Evolutionary conservation across 208 protist species (phyloP).

Genomic region (Acanthamoeba divionensis): DNA sequence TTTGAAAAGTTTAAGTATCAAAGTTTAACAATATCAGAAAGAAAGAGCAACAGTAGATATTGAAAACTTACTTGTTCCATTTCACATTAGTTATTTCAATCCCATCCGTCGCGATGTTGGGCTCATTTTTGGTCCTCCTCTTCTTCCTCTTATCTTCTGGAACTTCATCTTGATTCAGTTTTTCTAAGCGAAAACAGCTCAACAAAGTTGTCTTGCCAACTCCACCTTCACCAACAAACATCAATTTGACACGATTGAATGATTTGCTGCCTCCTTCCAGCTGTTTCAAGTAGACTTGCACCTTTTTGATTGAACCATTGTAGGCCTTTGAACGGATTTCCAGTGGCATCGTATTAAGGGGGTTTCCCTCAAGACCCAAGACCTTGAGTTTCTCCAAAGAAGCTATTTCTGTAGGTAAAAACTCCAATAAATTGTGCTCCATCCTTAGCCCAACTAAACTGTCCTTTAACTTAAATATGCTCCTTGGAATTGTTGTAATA

Average conservation of each 20-base stretch:
- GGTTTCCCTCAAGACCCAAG: slow-evolving; percentile 28
- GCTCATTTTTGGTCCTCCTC: slow-evolving; percentile 2
- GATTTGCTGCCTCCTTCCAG: slow-evolving; percentile 29
- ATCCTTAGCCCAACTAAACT: not conserved
- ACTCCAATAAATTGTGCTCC: slow-evolving; percentile 14
- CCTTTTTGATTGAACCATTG: not conserved
- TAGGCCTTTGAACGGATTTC: not conserved
- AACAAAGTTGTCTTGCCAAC: slow-evolving; percentile 39
- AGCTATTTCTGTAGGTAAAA: slow-evolving; percentile 1
- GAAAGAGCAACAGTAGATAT: not conserved
- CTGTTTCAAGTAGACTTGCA: not conserved
- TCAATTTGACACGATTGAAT: slow-evolving; percentile 52
- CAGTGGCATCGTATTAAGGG: not conserved
- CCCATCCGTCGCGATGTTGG: slow-evolving; percentile 51
- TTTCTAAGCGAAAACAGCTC: not conserved
- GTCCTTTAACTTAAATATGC: not conserved
- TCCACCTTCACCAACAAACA: slow-evolving; percentile 51
- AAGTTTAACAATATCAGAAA: not conserved
- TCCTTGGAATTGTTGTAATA: not conserved
- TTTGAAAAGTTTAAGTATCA: not conserved
- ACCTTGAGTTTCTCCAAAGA: not conserved
- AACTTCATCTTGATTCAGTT: not conserved
- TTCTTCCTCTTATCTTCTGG: slow-evolving; percentile 31
- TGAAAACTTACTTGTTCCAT: slow-evolving; percentile 40
- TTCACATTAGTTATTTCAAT: slow-evolving; percentile 21